Conservation (phyloP, 257 asterid genomes). For the Rauvolfia tetraphylla region DNA sequence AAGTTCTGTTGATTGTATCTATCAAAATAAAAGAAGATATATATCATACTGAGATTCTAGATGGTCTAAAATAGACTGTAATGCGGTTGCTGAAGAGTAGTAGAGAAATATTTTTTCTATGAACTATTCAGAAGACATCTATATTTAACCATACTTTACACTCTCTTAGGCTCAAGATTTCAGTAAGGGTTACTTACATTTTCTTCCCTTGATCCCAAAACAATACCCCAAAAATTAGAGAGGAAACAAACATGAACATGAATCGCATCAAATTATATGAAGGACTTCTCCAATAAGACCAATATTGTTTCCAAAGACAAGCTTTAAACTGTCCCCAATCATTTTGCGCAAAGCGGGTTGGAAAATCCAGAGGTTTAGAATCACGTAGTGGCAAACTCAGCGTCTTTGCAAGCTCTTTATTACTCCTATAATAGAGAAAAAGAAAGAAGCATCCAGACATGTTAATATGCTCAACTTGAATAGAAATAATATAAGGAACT, state of each 20-base stretch:
- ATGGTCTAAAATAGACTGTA: no score
- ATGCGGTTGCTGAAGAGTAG: no score
- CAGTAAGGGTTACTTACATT: conserved; percentile 12
- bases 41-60: neutral
- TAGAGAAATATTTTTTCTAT: neutral
- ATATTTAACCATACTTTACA: neutral
- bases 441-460: no score
- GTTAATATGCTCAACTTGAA: neutral
- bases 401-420: conserved; percentile 17
- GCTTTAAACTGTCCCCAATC: conserved; percentile 19
- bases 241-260: conserved; percentile 8
- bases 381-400: conserved; percentile 11
- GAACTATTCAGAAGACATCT: neutral
- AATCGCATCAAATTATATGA: conserved; percentile 29
- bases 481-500: neutral
- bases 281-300: conserved; percentile 39
- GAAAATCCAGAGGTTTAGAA: conserved; percentile 24
- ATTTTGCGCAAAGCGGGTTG: conserved; percentile 6
- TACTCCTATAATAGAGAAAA: conserved; percentile 14
- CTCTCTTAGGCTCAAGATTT: neutral
- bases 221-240: conserved; percentile 18
- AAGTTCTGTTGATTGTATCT: conserved; percentile 47
- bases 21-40: neutral
- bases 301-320: conserved; percentile 25
- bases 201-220: conserved; percentile 26